phyloP scores from a whole-genome alignment of 2,329 filamentous ascomycete genomes.

The Arachnomyces sp. region DNA sequence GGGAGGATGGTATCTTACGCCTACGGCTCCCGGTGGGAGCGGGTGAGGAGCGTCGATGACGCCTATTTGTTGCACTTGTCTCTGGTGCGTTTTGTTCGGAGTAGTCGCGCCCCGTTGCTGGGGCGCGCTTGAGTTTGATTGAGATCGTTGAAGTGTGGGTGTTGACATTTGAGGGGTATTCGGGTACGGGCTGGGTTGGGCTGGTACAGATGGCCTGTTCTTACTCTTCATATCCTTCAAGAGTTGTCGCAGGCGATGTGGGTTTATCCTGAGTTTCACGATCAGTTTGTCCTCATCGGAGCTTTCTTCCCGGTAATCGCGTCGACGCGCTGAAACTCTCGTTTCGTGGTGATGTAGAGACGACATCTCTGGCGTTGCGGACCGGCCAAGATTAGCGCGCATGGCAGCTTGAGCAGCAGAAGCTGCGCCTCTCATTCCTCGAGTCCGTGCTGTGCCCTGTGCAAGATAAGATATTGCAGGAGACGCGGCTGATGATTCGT shows the following conservation, averaged over 20 bases:
- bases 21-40: conserved; percentile 33
- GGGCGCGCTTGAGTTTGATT: conserved; percentile 4
- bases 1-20: conserved; percentile 27
- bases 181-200: too few relatives aligned
- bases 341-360: conserved; percentile 64
- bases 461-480: conserved; percentile 66
- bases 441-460: conserved; percentile 71
- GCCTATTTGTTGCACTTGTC: conserved; percentile 32
- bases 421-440: conserved; percentile 83
- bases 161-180: conserved; percentile 2
- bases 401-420: conserved; percentile 81
- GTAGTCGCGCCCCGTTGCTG: conserved; percentile 10
- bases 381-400: conserved; percentile 64
- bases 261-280: conserved; percentile 67
- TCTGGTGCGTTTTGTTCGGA: conserved; percentile 20
- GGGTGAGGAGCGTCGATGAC: conserved; percentile 40
- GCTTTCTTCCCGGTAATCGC: conserved; percentile 70
- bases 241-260: conserved; percentile 62
- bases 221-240: conserved; percentile 48
- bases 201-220: conserved; percentile 20
- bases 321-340: conserved; percentile 56
- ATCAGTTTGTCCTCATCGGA: conserved; percentile 61
- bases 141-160: conserved; percentile 24
- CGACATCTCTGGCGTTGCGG: conserved; percentile 76
- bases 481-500: conserved; percentile 81